Percentiles rank a stretch among this genome's conserved stretches.
phyloP scores from a whole-genome alignment of 768 basidiomycete species.

The Cystofilobasidium bisporidii region DNA sequence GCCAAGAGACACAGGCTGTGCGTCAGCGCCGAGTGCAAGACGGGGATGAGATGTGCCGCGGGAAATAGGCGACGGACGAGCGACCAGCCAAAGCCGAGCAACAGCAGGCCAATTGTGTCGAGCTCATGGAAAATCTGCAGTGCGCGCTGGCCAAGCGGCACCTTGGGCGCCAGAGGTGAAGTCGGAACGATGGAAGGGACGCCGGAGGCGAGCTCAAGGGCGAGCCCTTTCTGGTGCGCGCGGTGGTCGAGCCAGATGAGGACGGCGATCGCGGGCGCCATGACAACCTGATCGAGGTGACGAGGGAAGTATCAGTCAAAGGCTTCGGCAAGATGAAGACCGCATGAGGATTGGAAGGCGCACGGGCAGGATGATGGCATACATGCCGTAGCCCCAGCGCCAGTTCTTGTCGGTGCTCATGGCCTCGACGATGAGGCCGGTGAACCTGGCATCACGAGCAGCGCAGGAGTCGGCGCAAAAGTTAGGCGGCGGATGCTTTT shows the following conservation, averaged over 20 bases:
- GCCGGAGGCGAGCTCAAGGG: too few relatives aligned
- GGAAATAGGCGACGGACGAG: not conserved
- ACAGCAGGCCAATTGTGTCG: slow-evolving; percentile 35
- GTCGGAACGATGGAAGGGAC: too few relatives aligned
- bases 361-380: not conserved
- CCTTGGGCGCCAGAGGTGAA: not conserved
- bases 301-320: too few relatives aligned
- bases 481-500: too few relatives aligned
- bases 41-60: too few relatives aligned
- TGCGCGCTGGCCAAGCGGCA: not conserved
- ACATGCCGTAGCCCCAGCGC: slow-evolving; percentile 36
- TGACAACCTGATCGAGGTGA: slow-evolving; percentile 32
- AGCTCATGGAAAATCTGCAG: slow-evolving; percentile 13
- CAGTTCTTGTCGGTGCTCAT: slow-evolving; percentile 34
- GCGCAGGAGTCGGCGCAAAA: too few relatives aligned
- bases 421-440: slow-evolving; percentile 33
- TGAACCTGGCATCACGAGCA: not conserved
- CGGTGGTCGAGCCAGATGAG: slow-evolving; percentile 32
- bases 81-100: slow-evolving; percentile 33
- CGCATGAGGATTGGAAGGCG: too few relatives aligned
- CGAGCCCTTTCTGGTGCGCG: not conserved
- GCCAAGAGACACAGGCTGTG: slow-evolving; percentile 25
- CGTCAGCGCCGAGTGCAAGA: not conserved
- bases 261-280: slow-evolving; percentile 33
- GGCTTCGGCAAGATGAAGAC: too few relatives aligned